Conservation (phyloP, 805 yeast species). For the Lachancea quebecensis region DNA sequence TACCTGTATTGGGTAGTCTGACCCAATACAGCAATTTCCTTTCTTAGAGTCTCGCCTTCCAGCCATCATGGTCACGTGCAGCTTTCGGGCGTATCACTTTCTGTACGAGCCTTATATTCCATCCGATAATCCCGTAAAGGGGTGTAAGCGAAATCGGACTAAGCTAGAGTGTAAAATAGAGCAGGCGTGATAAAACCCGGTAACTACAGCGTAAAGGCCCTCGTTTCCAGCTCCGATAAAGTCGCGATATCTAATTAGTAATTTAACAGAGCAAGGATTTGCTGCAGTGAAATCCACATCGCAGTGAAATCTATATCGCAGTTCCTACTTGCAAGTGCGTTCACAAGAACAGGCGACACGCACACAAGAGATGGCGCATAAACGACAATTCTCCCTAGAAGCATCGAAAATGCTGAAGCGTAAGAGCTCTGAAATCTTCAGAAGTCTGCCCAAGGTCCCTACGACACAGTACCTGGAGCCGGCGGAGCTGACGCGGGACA, state of each 20-base stretch:
- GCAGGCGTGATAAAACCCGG: no score
- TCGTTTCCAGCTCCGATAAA: no score
- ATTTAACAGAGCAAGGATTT: no score
- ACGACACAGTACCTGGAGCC: constrained; percentile 28
- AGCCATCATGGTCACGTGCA: not conserved
- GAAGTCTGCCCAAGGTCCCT: constrained; percentile 29
- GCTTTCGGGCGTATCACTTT: not conserved
- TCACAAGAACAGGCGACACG: no score
- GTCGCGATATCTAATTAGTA: no score
- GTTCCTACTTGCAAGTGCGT: no score
- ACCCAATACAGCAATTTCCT: not conserved
- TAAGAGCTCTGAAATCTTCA: constrained; percentile 14
- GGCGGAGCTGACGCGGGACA: constrained; percentile 23
- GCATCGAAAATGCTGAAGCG: constrained; percentile 7
- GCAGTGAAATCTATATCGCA: no score
- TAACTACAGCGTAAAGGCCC: no score
- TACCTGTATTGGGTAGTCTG: not conserved
- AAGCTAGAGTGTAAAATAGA: not conserved
- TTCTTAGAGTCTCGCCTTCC: not conserved
- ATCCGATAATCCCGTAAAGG: not conserved
- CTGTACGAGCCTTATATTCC: not conserved
- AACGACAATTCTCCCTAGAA: constrained; percentile 3
- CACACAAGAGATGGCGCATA: constrained; percentile 4
- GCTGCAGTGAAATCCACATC: no score
- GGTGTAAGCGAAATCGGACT: not conserved